Percentiles rank a stretch among this genome's conserved stretches.
Conservation (phyloP, 2,329 filamentous ascomycete genomes). For the Colletotrichum tabaci region DNA sequence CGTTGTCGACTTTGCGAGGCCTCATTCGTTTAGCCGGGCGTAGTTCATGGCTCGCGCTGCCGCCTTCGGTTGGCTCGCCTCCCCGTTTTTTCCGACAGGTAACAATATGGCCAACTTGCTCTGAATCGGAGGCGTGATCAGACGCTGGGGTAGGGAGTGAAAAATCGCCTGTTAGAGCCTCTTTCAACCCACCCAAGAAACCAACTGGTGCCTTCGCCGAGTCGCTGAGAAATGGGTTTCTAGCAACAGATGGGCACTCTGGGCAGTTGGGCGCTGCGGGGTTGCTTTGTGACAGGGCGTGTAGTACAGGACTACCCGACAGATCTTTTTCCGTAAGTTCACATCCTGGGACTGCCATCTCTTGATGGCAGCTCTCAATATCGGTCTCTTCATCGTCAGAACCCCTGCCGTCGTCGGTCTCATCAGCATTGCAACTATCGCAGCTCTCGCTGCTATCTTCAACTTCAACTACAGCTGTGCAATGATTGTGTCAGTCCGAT, state of each 20-base stretch:
- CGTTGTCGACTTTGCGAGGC: not conserved
- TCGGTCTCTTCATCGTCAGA: not conserved
- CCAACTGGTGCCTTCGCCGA: not conserved
- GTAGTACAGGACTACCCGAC: not conserved
- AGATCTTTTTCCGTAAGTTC: not conserved
- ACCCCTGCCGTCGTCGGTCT: not conserved
- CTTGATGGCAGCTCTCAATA: not conserved
- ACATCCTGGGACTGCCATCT: not conserved
- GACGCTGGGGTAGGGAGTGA: conserved; percentile 8
- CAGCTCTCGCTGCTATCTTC: conserved; percentile 7
- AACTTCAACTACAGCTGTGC: not conserved
- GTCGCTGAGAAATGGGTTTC: not conserved
- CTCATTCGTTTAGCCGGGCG: not conserved
- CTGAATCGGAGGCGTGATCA: not conserved
- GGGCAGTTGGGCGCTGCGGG: not conserved
- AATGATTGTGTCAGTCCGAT: not conserved
- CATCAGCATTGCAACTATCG: not conserved
- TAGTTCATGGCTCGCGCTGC: not conserved
- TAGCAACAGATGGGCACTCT: not conserved
- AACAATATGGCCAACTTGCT: not conserved
- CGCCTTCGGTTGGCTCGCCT: not conserved
- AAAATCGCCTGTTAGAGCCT: conserved; percentile 12
- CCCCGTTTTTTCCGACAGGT: not conserved
- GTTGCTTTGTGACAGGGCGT: not conserved
- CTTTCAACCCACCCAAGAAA: not conserved